phyloP scores from a whole-genome alignment of 257 asterid genomes.

The Lycium barbarum region DNA sequence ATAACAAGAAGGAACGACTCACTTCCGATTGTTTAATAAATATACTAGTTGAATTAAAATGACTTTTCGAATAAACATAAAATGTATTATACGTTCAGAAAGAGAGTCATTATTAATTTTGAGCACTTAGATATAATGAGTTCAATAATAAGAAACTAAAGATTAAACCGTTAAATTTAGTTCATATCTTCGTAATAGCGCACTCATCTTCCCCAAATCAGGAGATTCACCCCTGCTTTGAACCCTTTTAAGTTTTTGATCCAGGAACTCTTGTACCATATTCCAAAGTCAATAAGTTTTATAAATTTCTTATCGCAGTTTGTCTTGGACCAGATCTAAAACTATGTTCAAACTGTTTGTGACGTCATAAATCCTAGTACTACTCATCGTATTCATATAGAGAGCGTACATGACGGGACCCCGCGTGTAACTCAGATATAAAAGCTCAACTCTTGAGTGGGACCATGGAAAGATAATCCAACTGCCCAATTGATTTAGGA shows the following conservation, averaged over 20 bases:
- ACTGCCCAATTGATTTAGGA: slow-evolving; percentile 11
- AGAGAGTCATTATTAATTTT: not conserved
- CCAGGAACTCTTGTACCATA: not conserved
- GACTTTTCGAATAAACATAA: not conserved
- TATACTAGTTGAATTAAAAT: not conserved
- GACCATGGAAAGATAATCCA: slow-evolving; percentile 29
- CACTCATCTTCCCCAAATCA: too few species aligned
- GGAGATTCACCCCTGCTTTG: not conserved
- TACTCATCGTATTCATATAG: too few species aligned
- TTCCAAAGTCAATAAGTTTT: too few species aligned
- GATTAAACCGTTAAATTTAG: not conserved
- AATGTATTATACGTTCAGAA: not conserved
- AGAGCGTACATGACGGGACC: not conserved
- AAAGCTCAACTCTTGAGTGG: slow-evolving; percentile 32
- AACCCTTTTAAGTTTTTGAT: not conserved
- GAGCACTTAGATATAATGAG: too few species aligned
- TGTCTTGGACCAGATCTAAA: not conserved
- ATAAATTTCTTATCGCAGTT: not conserved
- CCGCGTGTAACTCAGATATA: slow-evolving; percentile 7
- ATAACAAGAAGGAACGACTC: not conserved
- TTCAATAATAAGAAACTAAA: too few species aligned
- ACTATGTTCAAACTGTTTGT: not conserved
- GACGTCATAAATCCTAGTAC: too few species aligned
- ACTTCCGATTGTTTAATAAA: not conserved
- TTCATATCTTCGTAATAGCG: too few species aligned